Evolutionary conservation across 106 monocot genomes (phyloP), one percentile per base, ranked within the genome.

Genomic region (Hemerocallis citrina): DNA sequence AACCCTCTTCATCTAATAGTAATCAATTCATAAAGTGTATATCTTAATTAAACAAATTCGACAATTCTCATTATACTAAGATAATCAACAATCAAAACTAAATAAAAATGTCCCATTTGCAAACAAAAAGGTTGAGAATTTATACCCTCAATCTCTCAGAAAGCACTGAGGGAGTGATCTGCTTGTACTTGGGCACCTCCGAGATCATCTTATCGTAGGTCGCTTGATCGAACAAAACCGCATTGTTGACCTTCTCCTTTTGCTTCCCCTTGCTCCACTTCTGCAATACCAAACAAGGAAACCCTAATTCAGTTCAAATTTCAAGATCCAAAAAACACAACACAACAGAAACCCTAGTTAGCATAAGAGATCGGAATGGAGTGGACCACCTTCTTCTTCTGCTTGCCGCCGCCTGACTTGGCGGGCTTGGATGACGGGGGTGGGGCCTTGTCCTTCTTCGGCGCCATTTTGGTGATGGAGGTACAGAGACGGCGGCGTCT

Each of bases 391-490:
- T 70, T 70, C 61, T 70, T 70, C 50, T 70, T 70, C 60, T 70
- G 70, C 61, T 70, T 70, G 13, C 70, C 70, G 30, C 70, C 70
- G 13, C 70, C 70, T 21, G 70, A 70, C 51, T 70, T 70, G 38
- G 61, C 61, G 16, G 70, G 70, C 61, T 70, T 70, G 12, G 70
- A 70, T 16, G 70, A 34, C 24, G 70, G 51, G 7, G 70, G 50
- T 0, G 70, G 39, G 17, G 39, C 61, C 61, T 70, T 70, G 7
- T 70, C 70, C 61, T 70, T 70, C 61, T 70, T 70, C 30, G 70
- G 70, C 50, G 70, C 70, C 70, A n/a, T n/a, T n/a, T n/a, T n/a
- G n/a, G n/a, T n/a, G n/a, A n/a, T n/a, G n/a, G n/a, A n/a, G n/a
- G n/a, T n/a, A n/a, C n/a, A n/a, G n/a, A n/a, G n/a, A n/a, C n/a